Evolutionary conservation across 441 rosid species (phyloP), one percentile per base, ranked within the genome.

Genomic region (Corymbia citriodora): DNA sequence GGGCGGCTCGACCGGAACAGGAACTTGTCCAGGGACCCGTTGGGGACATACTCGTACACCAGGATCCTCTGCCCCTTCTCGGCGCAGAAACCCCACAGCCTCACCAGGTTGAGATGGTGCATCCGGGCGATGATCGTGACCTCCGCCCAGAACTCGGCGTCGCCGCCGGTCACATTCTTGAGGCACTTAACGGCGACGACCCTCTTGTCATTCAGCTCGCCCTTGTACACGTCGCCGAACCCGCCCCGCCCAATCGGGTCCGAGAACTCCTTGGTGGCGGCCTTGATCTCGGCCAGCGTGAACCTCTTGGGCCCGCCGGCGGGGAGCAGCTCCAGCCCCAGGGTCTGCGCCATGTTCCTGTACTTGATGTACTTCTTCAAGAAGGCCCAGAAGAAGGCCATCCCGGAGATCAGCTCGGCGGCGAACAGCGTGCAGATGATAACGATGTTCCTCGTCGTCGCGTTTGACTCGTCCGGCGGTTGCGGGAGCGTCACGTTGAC

Each of bases 261-360:
- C 4, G 94, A 92, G 92, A 96, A 95, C 55, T 88, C 96, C 40
- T 92, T 87, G 1, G 98, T 96, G 23, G 97, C 98, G 8, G 93
- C 92, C 93, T 94, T 95, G 63, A 96, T 93, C 93, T 96, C 97
- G 1, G 95, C 93, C 52, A 92, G 92, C 1, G 94, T 52, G 93
- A 96, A 96, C 91, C 97, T 63, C 91, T 95, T 96, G 9, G 96
- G 96, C n/a, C 98, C 98, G 1, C 97, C 96, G 1, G 97, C 96
- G 4, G 97, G 96, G 68, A 96, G 94, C 81, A 96, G 89, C 90
- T 96, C 97, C 8, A 95, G 94, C 45, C 98, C 98, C 23, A 96
- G 92, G 5, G 97, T 96, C 88, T 92, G 92, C 63, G 98, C 97
- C 98, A 96, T 95, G 92, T 95, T 94, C 90, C 98, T 93, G 53